A percentile compares a stretch with the other conserved stretches of the same genome.
Evolutionary conservation across 305 asterid genomes (phyloP).

Genomic region (Fraxinus angustifolia): DNA sequence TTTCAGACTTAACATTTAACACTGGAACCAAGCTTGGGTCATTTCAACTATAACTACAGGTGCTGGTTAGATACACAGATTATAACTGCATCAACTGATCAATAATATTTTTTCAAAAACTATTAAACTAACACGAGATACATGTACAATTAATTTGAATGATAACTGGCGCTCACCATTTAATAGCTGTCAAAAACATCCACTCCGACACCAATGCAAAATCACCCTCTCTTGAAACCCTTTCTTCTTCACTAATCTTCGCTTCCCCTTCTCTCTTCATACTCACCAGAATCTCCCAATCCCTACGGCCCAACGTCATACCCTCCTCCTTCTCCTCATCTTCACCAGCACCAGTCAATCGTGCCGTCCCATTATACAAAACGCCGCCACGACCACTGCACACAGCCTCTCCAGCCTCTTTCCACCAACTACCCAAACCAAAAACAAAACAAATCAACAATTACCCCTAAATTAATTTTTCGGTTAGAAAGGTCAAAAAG

Average conservation of each 20-base stretch:
- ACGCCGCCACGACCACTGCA: conserved; percentile 30
- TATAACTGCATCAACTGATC: neutral
- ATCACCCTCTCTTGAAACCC: conserved; percentile 30
- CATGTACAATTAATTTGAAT: neutral
- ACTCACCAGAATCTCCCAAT: conserved; percentile 48
- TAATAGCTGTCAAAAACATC: conserved; percentile 74
- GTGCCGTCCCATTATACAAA: conserved; percentile 39
- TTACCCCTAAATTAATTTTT: neutral
- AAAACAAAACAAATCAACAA: neutral
- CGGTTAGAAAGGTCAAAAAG: neutral
- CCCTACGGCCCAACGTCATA: conserved; percentile 30
- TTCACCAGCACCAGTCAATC: conserved; percentile 22
- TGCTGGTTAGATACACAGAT: neutral
- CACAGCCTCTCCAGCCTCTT: conserved; percentile 45
- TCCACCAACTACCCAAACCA: conserved; percentile 47
- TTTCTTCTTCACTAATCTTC: conserved; percentile 35
- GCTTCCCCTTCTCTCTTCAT: conserved; percentile 46
- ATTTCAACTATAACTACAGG: neutral
- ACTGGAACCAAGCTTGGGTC: neutral
- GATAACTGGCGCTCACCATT: conserved; percentile 44
- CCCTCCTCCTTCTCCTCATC: conserved; percentile 20
- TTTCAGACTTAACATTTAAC: neutral
- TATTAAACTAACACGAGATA: neutral
- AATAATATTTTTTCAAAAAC: neutral
- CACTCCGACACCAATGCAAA: conserved; percentile 71